These are phyloP conservation scores for Eutrema salsugineum DNA, from an alignment of 441 rosid species.

Conservation along the genomic window DNA sequence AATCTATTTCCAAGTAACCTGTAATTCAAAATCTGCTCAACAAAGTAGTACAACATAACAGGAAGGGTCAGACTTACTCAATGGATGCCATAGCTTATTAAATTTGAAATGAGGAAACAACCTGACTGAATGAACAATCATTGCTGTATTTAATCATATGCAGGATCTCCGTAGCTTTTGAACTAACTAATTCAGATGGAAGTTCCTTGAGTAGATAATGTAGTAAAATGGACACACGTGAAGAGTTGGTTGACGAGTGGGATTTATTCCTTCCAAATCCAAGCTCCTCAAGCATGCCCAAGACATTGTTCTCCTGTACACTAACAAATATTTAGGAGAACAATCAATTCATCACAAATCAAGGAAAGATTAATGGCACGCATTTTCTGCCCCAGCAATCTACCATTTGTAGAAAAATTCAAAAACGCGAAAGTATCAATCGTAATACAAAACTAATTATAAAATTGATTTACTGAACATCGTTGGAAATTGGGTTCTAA, in stretches of 20 bases:
- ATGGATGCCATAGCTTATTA: background rate
- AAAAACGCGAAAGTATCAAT: background rate
- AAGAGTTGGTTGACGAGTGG: conserved; percentile 37
- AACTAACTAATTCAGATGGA: conserved; percentile 61
- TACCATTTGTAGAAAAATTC: background rate
- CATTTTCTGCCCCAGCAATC: background rate
- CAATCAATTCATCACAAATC: conserved; percentile 13
- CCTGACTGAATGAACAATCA: conserved; percentile 80
- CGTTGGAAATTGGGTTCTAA: background rate
- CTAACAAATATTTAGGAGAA: conserved; percentile 20
- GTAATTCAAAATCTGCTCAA: conserved; percentile 65
- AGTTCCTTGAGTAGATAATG: conserved; percentile 81
- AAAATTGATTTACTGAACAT: background rate
- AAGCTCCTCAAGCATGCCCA: conserved; percentile 51
- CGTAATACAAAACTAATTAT: background rate
- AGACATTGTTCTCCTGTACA: conserved; percentile 47
- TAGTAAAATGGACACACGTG: conserved; percentile 70
- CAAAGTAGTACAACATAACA: conserved; percentile 2
- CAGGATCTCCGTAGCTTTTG: conserved; percentile 60
- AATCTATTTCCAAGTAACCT: conserved; percentile 86
- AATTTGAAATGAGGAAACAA: conserved; percentile 14
- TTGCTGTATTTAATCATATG: conserved; percentile 64
- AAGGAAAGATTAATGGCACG: background rate
- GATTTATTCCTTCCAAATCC: conserved; percentile 57
- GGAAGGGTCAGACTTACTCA: conserved; percentile 7